Evolutionary conservation across 163 green algal genomes (phyloP), one percentile per base, ranked within the genome.

Genomic region (Coccomyxa subellipsoidea): DNA sequence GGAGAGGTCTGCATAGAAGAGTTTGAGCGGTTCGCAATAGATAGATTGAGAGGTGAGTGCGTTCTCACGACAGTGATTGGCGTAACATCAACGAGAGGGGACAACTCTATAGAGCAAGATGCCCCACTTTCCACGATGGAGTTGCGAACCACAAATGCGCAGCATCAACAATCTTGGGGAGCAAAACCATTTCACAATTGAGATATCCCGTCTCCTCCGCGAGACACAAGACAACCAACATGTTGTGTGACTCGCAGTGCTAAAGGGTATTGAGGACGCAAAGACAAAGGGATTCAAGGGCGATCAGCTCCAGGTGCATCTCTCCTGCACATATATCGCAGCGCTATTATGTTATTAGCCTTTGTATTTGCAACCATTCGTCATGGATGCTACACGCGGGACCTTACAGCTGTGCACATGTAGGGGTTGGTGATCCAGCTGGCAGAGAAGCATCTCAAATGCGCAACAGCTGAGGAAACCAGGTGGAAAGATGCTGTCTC

Each of bases 21-120:
- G 66, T 98, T 99, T 92, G 96, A 99, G 83, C 84, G 86, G 59
- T 94, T 95, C 77, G 95, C 95, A 0, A 84, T 98, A 38, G 94
- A 98, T 76, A 87, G 96, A 0, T 83, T 99, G 73, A 84, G 89
- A 83, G 93, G 95, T 97, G 78, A 23, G 38, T 25, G 29, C 69
- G 34, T 27, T 79, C 15, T 36, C 32, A 35, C 71, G 47, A 59
- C 47, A 59, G 47, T 7, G 1, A 59, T 59, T 12, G 47, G 21
- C 0, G 47, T 18, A 59, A 59, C 21, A 59, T 7, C 15, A 18
- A 59, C 4, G n/a, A n/a, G n/a, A n/a, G n/a, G n/a, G n/a, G n/a
- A n/a, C n/a, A n/a, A 12, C 47, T 18, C 47, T 59, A 59, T 59
- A 38, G 32, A 34, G 7, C 36, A 47, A 81, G 27, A 75, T 80